A percentile compares a stretch with the other conserved stretches of the same genome.
phyloP scores from a whole-genome alignment of 495 filamentous ascomycete species.

The Annulohypoxylon maeteangense region DNA sequence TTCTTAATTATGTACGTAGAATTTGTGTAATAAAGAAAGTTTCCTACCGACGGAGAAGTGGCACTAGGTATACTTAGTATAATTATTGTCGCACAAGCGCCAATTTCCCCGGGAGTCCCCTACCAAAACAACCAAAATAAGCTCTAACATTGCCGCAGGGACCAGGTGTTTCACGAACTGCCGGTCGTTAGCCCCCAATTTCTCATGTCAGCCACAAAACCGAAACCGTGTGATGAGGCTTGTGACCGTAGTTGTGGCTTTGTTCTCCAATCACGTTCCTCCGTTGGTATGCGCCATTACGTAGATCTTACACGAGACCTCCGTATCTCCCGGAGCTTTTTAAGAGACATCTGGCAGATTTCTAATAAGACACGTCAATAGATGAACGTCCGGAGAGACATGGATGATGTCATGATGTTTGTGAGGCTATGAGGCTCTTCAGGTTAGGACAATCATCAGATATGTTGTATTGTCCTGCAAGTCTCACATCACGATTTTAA shows the following conservation, averaged over 20 bases:
- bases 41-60: neutral
- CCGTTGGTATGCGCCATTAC: slow-evolving; percentile 19
- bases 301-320: slow-evolving; percentile 12
- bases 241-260: slow-evolving; percentile 16
- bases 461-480: neutral
- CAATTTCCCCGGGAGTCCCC: slow-evolving; percentile 10
- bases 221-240: slow-evolving; percentile 15
- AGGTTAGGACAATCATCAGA: neutral
- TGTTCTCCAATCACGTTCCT: slow-evolving; percentile 19
- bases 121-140: slow-evolving; percentile 19
- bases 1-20: neutral
- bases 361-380: neutral
- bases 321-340: slow-evolving; percentile 17
- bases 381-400: neutral
- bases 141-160: slow-evolving; percentile 28
- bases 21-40: slow-evolving; percentile 12
- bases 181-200: slow-evolving; percentile 26
- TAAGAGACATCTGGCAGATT: neutral
- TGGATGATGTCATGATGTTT: neutral
- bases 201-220: slow-evolving; percentile 13
- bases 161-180: slow-evolving; percentile 42
- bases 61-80: neutral
- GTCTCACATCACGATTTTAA: slow-evolving; percentile 14
- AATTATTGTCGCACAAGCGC: slow-evolving; percentile 20
- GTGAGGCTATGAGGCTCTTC: slow-evolving; percentile 3